Evolutionary conservation across 495 filamentous ascomycete genomes (phyloP).

Genomic region (Penicillium flavigenum): DNA sequence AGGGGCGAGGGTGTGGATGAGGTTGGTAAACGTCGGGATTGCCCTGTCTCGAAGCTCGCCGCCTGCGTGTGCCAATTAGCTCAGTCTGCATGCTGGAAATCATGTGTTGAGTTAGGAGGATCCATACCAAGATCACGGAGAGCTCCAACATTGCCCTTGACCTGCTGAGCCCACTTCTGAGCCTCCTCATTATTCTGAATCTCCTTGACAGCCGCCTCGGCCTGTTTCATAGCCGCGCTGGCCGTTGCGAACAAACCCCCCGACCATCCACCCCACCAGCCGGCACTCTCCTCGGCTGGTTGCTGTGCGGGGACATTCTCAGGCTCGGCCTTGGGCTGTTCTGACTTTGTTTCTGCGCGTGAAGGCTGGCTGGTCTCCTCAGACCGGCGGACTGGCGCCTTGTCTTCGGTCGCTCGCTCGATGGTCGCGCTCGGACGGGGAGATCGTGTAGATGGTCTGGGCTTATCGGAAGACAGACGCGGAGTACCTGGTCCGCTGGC

Average conservation of each 20-base stretch:
- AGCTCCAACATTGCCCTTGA: constrained; percentile 85
- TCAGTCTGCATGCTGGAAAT: neutral
- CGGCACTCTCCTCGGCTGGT: constrained; percentile 49
- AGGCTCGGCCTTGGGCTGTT: constrained; percentile 35
- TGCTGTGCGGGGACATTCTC: constrained; percentile 32
- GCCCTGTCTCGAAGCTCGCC: constrained; percentile 87
- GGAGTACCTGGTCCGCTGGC: constrained; percentile 80
- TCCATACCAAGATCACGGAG: constrained; percentile 74
- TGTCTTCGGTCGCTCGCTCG: constrained; percentile 63
- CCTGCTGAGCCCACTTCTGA: constrained; percentile 91
- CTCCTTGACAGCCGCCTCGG: constrained; percentile 89
- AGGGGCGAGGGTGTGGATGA: constrained; percentile 91
- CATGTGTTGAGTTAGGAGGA: constrained; percentile 2
- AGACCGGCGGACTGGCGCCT: constrained; percentile 61
- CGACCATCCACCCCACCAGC: constrained; percentile 70
- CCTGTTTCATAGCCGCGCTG: constrained; percentile 84
- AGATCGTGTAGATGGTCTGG: constrained; percentile 48
- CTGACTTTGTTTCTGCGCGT: constrained; percentile 54
- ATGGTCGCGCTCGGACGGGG: constrained; percentile 58
- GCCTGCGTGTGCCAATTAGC: constrained; percentile 53
- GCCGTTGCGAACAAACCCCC: constrained; percentile 68
- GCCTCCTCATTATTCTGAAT: constrained; percentile 96
- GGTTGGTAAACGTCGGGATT: constrained; percentile 89
- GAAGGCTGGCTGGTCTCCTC: constrained; percentile 71
- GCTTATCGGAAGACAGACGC: constrained; percentile 60